phyloP scores from a whole-genome alignment of 192 early-diverging fungal genomes.

The Neocallimastix lanati region DNA sequence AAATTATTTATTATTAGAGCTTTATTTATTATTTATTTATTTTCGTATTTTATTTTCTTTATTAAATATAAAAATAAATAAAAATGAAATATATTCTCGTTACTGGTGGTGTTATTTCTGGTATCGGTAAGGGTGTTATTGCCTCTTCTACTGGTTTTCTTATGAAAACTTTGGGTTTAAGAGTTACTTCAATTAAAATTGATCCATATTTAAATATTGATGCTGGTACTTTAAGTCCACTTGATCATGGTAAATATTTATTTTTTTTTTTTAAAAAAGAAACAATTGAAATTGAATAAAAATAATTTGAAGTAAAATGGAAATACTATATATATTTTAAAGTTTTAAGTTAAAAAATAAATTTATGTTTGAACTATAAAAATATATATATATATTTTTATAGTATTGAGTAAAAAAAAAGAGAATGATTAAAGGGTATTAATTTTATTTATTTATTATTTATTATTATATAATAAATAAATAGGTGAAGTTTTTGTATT shows the following conservation, averaged over 20 bases:
- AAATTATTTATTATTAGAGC: too few species aligned
- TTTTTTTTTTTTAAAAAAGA: too few species aligned
- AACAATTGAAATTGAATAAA: too few species aligned
- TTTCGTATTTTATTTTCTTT: not conserved
- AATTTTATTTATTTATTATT: not conserved
- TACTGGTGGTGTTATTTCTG: conserved; percentile 96
- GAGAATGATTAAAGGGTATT: too few species aligned
- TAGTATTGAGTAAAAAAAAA: too few species aligned
- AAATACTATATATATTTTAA: too few species aligned
- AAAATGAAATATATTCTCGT: conserved; percentile 81
- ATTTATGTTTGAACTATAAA: too few species aligned
- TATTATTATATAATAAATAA: not conserved
- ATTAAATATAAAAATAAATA: not conserved
- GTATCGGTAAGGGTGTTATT: conserved; percentile 98
- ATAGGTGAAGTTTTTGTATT: conserved; percentile 96
- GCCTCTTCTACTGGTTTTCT: conserved; percentile 91
- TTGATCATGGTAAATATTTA: conserved; percentile 70
- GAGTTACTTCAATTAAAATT: conserved; percentile 96
- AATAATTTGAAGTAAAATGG: too few species aligned
- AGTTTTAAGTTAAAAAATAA: too few species aligned
- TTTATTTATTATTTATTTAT: too few species aligned
- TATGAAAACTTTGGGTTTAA: conserved; percentile 76
- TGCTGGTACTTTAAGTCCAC: conserved; percentile 85
- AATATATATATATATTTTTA: too few species aligned
- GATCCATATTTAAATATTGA: conserved; percentile 99